Conservation (phyloP, 805 yeast genomes). For the Pichia insulana region DNA sequence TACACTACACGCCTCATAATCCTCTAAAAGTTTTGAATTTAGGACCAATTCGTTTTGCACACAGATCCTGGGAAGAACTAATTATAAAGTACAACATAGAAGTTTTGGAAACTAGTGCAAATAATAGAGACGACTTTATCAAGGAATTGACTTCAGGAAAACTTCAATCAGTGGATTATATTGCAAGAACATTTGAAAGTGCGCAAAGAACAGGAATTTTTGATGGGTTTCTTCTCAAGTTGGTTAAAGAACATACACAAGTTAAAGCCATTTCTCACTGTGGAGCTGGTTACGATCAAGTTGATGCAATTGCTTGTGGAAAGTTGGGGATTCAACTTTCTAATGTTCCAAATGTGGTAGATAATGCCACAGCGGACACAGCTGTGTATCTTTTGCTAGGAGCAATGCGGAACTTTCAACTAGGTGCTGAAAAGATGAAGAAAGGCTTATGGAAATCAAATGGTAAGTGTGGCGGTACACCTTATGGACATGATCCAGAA, state of each 20-base stretch:
- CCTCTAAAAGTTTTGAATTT: conserved; percentile 59
- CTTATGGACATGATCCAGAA: conserved; percentile 66
- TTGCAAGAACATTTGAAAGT: conserved; percentile 36
- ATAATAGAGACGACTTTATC: conserved; percentile 33
- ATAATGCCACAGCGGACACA: conserved; percentile 50
- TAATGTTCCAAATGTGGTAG: conserved; percentile 46
- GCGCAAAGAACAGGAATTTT: conserved; percentile 33
- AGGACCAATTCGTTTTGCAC: conserved; percentile 53
- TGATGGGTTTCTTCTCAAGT: conserved; percentile 34
- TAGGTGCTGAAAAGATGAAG: conserved; percentile 44
- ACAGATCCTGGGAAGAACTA: conserved; percentile 49
- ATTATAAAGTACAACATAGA: conserved; percentile 28
- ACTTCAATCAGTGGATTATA: conserved; percentile 28
- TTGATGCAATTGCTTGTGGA: conserved; percentile 36
- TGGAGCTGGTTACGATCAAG: conserved; percentile 54
- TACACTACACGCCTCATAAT: background rate
- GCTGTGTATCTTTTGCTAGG: conserved; percentile 42
- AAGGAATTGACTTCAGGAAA: conserved; percentile 29
- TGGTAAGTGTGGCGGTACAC: conserved; percentile 42
- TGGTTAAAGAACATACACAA: conserved; percentile 26
- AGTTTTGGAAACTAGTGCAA: conserved; percentile 36
- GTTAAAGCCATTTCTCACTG: conserved; percentile 38
- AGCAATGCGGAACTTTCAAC: conserved; percentile 51
- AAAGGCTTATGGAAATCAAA: conserved; percentile 53
- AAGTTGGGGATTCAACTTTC: conserved; percentile 37